phyloP scores from a whole-genome alignment of 2,329 filamentous ascomycete genomes.

The Leptographium wingfieldii region DNA sequence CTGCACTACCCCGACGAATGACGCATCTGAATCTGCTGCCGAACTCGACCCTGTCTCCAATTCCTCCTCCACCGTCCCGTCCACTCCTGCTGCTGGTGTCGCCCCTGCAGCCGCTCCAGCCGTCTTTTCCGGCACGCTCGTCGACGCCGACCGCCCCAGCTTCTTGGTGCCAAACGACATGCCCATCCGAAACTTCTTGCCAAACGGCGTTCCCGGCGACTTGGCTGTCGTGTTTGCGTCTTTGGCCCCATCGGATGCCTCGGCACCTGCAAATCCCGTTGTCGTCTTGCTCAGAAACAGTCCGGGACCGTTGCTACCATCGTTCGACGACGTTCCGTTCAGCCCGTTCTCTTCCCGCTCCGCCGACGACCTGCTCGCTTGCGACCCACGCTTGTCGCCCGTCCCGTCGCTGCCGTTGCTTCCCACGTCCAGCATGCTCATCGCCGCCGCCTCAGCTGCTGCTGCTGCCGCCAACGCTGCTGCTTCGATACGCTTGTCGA shows the following conservation, averaged over 20 bases:
- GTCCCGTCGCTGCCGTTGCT: not conserved
- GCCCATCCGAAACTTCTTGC: slow-evolving; percentile 72
- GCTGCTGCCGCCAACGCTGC: slow-evolving; percentile 29
- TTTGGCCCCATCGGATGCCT: not conserved
- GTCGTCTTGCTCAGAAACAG: slow-evolving; percentile 18
- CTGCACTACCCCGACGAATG: slow-evolving; percentile 58
- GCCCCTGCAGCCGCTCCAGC: slow-evolving; percentile 37
- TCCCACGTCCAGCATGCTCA: slow-evolving; percentile 1
- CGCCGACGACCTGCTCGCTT: slow-evolving; percentile 45
- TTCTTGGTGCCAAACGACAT: slow-evolving; percentile 75
- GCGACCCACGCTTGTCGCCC: slow-evolving; percentile 40
- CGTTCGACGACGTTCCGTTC: slow-evolving; percentile 37
- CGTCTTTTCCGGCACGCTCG: slow-evolving; percentile 58
- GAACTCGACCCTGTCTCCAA: slow-evolving; percentile 25
- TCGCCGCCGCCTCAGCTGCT: slow-evolving; percentile 15
- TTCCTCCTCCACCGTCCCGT: not conserved
- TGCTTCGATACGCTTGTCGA: slow-evolving; percentile 45
- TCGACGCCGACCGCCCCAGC: slow-evolving; percentile 55
- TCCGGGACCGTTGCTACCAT: slow-evolving; percentile 34
- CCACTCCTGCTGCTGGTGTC: not conserved
- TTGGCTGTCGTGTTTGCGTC: slow-evolving; percentile 32
- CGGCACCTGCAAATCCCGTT: not conserved
- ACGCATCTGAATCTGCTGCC: slow-evolving; percentile 60
- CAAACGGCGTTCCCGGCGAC: slow-evolving; percentile 51
- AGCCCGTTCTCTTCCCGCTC: slow-evolving; percentile 72